Base-by-base conservation (phyloP, 192 early-diverging fungal species). In the Diversispora eburnea region DNA sequence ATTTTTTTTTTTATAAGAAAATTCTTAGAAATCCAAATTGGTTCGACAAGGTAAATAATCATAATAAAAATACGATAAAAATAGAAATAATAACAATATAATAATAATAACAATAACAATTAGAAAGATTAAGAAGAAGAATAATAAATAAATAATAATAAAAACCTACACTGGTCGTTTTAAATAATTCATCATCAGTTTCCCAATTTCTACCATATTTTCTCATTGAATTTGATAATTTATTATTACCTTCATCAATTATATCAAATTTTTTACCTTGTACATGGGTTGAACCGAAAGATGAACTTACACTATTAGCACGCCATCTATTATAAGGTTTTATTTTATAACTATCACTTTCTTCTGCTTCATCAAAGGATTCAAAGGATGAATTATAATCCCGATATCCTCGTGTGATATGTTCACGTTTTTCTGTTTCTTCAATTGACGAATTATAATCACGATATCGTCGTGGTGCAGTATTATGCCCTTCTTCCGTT, bases 121-220 rank as follows among this genome's bases (percentile, higher is more conserved):
- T 19, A 5, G n/a, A 47, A n/a, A n/a, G 13, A 46, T 43, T 41
- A 64, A 64, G 39, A 64, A 64, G n/a, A 43, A 46, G 10, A n/a
- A 22, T 43, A 65, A 65, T 3, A 42, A 48, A n/a, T 20, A 46
- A 17, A n/a, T 45, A 66, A 66, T 4, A 19, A 19, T 47, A 48
- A 66, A 0, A 42, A 63, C 72, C 7, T 59, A 73, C 72, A 49
- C 63, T 43, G n/a, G 39, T 73, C 41, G 72, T 6, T 73, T 73
- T 73, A 13, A 39, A 73, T 43, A 55, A 51, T 59, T 73, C 72
- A 8, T 73, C 72, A 25, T 73, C 72, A 6, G 72, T 73, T 43
- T 73, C 72, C 47, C 60, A 73, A 33, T 73, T 73, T 49, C 60
- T 41, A 19, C 20, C 9, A 6, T 41, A n/a, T 42, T 20, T 51